phyloP scores from a whole-genome alignment of 129 eudicot genomes.

The Flaveria bidentis region DNA sequence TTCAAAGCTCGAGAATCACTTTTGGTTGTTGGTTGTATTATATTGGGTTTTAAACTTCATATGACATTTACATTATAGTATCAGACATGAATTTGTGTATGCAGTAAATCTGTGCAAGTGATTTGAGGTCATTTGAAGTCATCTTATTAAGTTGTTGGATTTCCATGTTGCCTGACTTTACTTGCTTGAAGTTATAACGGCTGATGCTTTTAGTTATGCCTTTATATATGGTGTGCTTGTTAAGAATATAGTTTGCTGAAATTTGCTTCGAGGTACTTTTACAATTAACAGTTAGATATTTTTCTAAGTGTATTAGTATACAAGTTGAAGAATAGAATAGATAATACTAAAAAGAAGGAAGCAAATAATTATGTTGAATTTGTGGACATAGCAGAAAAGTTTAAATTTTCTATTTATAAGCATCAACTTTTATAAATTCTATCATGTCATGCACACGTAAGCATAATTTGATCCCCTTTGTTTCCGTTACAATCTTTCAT shows the following conservation, averaged over 20 bases:
- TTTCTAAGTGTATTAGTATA: not conserved
- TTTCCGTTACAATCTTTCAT: not conserved
- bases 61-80: not conserved
- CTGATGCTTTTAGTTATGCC: not conserved
- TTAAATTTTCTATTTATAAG: not conserved
- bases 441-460: not conserved
- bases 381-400: not conserved
- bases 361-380: not conserved
- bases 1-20: not conserved
- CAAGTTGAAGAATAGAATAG: not conserved
- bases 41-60: conserved; percentile 2
- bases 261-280: not conserved
- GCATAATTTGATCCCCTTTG: not conserved
- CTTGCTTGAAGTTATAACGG: conserved; percentile 2
- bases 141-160: not conserved
- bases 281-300: not conserved
- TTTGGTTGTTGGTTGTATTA: not conserved
- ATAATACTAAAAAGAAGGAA: not conserved
- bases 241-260: not conserved
- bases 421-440: not conserved
- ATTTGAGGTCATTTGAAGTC: not conserved
- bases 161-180: not conserved
- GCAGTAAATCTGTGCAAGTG: not conserved
- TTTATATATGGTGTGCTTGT: not conserved
- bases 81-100: not conserved